Evolutionary conservation across 1,139 yeast species (phyloP).

Genomic region (Kluyveromyces sp.): DNA sequence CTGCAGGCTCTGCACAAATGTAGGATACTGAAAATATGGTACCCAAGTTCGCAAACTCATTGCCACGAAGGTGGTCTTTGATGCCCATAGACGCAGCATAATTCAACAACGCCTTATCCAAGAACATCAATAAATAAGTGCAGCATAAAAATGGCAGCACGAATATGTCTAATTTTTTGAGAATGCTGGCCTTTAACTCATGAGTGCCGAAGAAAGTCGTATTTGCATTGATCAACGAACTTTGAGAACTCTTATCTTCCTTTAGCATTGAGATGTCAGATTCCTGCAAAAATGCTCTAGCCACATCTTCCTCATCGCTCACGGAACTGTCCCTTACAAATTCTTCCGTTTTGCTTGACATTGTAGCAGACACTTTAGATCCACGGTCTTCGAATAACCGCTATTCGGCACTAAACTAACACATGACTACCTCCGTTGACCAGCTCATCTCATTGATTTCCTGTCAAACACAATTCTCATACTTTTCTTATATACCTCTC

Average conservation of each 20-base stretch:
- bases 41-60: conserved; percentile 48
- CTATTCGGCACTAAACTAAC: no score
- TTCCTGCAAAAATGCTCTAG: conserved; percentile 18
- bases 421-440: no score
- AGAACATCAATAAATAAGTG: conserved; percentile 43
- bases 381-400: no score
- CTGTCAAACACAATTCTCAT: no score
- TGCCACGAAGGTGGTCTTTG: conserved; percentile 35
- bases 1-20: conserved; percentile 50
- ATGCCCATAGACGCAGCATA: conserved; percentile 50
- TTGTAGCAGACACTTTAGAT: no score
- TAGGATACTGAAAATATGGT: conserved; percentile 50
- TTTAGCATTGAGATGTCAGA: not conserved
- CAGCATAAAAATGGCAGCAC: conserved; percentile 42
- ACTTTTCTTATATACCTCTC: no score
- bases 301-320: conserved; percentile 19
- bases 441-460: no score
- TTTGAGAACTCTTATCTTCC: not conserved
- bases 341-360: not conserved
- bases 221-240: conserved; percentile 4
- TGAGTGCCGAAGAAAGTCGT: conserved; percentile 21
- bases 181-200: conserved; percentile 23
- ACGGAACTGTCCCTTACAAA: conserved; percentile 5
- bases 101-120: conserved; percentile 44
- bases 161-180: conserved; percentile 39